Evolutionary conservation across 371 early-diverging fungal genomes (phyloP), one percentile per base, ranked within the genome.

Genomic region (Dipsacomyces acuminosporus): DNA sequence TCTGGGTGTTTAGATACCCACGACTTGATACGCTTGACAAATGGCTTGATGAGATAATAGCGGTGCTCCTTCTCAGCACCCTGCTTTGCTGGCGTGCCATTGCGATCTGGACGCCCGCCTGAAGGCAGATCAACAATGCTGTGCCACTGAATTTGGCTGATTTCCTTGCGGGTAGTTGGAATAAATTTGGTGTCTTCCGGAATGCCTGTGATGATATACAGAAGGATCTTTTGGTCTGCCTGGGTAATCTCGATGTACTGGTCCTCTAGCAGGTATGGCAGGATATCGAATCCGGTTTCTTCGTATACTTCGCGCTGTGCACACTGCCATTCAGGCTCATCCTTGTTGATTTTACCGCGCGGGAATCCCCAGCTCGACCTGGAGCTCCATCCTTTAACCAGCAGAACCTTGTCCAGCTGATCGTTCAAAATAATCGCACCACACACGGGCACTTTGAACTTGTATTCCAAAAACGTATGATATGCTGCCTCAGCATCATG

Each of bases 281-380:
- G 60, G 15, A 91, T 83, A 71, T 99, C 94, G 72, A 89, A 98
- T 9, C 99, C 99, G 3, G 94, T 94, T 61, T 99, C 99, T 76
- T 99, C 99, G 46, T 84, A 66, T 6, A 93, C 89, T 77, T 99
- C 99, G 54, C 99, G 84, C 51, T 89, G 82, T 13, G 99, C 99
- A 78, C 99, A 99, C 25, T 79, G 77, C 45, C 82, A 76, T 59
- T 91, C 91, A 35, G 81, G 82, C 75, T 99, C 99, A 54, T 91
- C 88, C 74, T 94, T 88, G 75, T 94, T 94, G 72, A 98, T 97
- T 65, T 99, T 99, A n/a, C 99, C 99, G 49, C 90, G 93, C 19
- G 99, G 99, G 69, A 99, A 99, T 7, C 95, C 91, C 93, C 96
- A 99, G 22, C 88, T 85, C 33, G 89, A 79, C 43, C 80, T 80